These are phyloP conservation scores for Tetrapyrgos nigripes DNA, from an alignment of 1,284 basidiomycete species.

Conservation along the genomic window DNA sequence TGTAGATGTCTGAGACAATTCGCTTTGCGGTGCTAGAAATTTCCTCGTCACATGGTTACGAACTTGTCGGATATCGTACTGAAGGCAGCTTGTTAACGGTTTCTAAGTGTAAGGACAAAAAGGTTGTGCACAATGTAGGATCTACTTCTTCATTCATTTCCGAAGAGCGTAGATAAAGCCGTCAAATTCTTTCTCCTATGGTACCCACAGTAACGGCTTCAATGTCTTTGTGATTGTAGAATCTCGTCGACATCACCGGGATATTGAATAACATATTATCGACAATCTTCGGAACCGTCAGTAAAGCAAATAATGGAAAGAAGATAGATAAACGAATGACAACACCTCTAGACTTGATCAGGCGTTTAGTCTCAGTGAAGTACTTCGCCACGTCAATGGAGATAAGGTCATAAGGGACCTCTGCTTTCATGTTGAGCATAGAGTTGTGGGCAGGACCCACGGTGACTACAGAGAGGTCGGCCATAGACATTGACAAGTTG, in stretches of 20 bases:
- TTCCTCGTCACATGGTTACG: no score
- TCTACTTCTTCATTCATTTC: no score
- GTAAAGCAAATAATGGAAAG: neutral
- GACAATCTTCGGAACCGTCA: conserved; percentile 48
- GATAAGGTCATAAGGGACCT: conserved; percentile 56
- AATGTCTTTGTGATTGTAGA: conserved; percentile 48
- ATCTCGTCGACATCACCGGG: conserved; percentile 54
- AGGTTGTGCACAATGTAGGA: no score
- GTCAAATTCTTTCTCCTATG: conserved; percentile 66
- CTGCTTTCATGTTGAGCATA: conserved; percentile 46
- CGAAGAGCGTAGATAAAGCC: conserved; percentile 60
- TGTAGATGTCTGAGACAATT: no score
- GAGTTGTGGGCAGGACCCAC: conserved; percentile 57
- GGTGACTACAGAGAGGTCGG: conserved; percentile 52
- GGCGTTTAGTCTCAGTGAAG: conserved; percentile 60
- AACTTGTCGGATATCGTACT: no score
- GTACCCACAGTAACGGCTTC: conserved; percentile 66
- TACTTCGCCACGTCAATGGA: conserved; percentile 69
- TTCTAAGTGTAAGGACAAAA: no score
- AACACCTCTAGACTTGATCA: conserved; percentile 59
- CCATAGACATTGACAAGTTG: conserved; percentile 58
- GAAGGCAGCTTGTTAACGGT: no score
- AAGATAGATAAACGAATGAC: conserved; percentile 46
- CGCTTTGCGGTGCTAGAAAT: no score
- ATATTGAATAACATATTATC: conserved; percentile 70